These are phyloP conservation scores for Saccharomycopsis phalli DNA, from an alignment of 1,139 yeast species.

Conservation along the genomic window DNA sequence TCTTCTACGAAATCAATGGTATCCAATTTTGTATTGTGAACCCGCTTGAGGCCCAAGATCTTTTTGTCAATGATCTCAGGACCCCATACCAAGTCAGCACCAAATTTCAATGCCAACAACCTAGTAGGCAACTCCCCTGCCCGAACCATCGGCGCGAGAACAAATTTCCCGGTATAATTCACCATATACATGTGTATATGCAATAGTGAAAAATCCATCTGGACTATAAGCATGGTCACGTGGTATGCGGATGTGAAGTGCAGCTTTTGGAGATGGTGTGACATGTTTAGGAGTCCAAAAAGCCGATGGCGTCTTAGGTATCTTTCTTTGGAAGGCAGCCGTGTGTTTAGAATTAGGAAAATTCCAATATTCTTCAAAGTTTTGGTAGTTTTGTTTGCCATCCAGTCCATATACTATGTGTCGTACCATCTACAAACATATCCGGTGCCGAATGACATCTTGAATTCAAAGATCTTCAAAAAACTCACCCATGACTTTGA, in stretches of 20 bases:
- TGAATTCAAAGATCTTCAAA: neutral
- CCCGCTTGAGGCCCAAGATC: constrained; percentile 58
- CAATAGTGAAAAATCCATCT: no score
- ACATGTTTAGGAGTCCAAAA: neutral
- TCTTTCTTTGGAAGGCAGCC: neutral
- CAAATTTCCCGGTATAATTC: constrained; percentile 60
- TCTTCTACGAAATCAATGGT: constrained; percentile 49
- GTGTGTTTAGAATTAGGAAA: neutral
- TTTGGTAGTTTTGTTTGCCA: neutral
- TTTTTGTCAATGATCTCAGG: constrained; percentile 92
- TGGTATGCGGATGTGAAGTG: no score
- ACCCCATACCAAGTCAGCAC: constrained; percentile 91
- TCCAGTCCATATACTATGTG: constrained; percentile 3
- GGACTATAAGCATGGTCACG: no score
- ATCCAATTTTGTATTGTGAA: constrained; percentile 42
- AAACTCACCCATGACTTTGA: neutral
- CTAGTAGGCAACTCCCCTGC: constrained; percentile 92
- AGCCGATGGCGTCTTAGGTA: neutral
- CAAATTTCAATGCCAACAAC: constrained; percentile 64
- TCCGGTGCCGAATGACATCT: neutral
- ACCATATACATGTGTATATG: constrained; percentile 25
- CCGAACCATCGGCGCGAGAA: constrained; percentile 93
- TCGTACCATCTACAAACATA: neutral
- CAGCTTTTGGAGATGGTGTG: no score
- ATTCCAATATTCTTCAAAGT: constrained; percentile 3